Conservation (phyloP, 495 filamentous ascomycete species). For the Xylaria scruposa region DNA sequence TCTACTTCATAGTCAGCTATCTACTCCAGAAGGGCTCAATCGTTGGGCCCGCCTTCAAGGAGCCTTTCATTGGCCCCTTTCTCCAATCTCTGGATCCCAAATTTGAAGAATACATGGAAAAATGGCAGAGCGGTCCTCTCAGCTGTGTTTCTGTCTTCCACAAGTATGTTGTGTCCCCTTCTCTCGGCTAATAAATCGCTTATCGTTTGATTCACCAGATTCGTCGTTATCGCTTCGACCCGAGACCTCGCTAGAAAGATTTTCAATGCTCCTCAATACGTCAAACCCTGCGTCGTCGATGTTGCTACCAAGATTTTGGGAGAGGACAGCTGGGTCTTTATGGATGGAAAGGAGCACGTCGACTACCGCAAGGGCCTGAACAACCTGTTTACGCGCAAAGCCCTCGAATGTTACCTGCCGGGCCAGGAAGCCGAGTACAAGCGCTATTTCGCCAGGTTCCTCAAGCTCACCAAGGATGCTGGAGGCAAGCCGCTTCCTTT, state of each 20-base stretch:
- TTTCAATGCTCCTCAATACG: slow-evolving; percentile 91
- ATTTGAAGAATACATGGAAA: slow-evolving; percentile 86
- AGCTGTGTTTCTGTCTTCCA: slow-evolving; percentile 99
- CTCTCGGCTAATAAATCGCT: not conserved
- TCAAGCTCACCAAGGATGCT: slow-evolving; percentile 73
- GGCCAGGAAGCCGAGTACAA: slow-evolving; percentile 93
- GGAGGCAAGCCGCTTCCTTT: slow-evolving; percentile 78
- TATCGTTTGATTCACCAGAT: slow-evolving; percentile 59
- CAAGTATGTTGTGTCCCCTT: slow-evolving; percentile 70
- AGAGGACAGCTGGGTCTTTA: slow-evolving; percentile 93
- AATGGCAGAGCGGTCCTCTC: slow-evolving; percentile 89
- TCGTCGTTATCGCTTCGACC: slow-evolving; percentile 95
- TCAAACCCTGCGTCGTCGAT: slow-evolving; percentile 98
- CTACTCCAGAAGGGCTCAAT: slow-evolving; percentile 86
- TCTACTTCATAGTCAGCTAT: slow-evolving; percentile 71
- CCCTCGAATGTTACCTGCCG: slow-evolving; percentile 87
- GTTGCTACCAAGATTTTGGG: slow-evolving; percentile 93
- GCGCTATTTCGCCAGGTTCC: slow-evolving; percentile 79
- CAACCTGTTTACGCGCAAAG: slow-evolving; percentile 88
- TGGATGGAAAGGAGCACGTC: slow-evolving; percentile 93
- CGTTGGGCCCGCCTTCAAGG: slow-evolving; percentile 80
- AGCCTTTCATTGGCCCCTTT: slow-evolving; percentile 96
- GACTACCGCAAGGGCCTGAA: slow-evolving; percentile 98
- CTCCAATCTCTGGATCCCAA: slow-evolving; percentile 90
- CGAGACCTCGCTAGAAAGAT: slow-evolving; percentile 97